phyloP scores from a whole-genome alignment of 2,329 filamentous ascomycete species.

The Xylariaceae sp. region DNA sequence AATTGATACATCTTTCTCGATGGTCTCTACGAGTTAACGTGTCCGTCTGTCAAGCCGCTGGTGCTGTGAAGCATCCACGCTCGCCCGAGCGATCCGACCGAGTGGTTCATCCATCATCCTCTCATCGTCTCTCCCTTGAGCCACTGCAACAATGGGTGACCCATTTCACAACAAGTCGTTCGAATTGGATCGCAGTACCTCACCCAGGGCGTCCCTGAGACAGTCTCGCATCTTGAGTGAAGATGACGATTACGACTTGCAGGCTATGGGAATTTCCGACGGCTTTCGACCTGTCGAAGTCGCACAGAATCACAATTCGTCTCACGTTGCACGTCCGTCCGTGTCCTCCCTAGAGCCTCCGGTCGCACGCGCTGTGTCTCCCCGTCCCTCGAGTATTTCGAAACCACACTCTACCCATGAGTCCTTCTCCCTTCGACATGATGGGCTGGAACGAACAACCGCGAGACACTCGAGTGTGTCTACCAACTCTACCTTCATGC shows the following conservation, averaged over 20 bases:
- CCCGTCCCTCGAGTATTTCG: conserved; percentile 60
- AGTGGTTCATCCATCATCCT: conserved; percentile 25
- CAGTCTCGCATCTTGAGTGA: conserved; percentile 43
- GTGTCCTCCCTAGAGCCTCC: conserved; percentile 32
- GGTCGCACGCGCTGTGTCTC: conserved; percentile 32
- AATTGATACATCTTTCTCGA: conserved; percentile 30
- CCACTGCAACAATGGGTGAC: conserved; percentile 49
- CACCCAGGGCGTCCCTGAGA: conserved; percentile 51
- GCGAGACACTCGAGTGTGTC: conserved; percentile 44
- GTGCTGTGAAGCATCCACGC: conserved; percentile 38
- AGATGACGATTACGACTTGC: conserved; percentile 58
- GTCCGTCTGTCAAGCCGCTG: conserved; percentile 36
- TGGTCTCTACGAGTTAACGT: conserved; percentile 37
- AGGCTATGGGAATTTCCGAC: conserved; percentile 56
- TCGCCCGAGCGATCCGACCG: conserved; percentile 25
- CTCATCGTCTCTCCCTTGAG: not conserved
- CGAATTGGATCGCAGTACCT: conserved; percentile 51
- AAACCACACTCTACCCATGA: conserved; percentile 60
- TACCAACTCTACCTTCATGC: conserved; percentile 48
- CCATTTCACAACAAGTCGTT: conserved; percentile 46
- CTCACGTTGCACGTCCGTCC: conserved; percentile 32
- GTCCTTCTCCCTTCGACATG: conserved; percentile 59
- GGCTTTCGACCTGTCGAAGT: conserved; percentile 42
- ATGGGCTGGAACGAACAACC: conserved; percentile 46
- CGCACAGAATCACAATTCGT: conserved; percentile 30